Evolutionary conservation across 305 asterid species (phyloP), one percentile per base, ranked within the genome.

Genomic region (Withania somnifera): DNA sequence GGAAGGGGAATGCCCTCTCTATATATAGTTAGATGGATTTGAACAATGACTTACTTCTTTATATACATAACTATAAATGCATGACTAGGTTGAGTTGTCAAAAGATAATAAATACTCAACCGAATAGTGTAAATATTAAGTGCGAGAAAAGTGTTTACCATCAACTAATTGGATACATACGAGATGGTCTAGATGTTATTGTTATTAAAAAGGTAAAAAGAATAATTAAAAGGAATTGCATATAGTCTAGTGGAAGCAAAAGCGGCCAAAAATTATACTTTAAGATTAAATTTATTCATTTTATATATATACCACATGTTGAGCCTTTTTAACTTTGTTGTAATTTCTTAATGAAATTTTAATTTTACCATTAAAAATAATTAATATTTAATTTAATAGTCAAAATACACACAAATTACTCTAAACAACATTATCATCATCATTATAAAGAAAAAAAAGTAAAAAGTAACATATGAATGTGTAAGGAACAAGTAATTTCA

Each of bases 81-180:
- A 68, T 40, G 34, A 40, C 3, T 5, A 20, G 52, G 19, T 40
- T 19, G 77, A 11, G 54, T 40, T 22, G 17, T 0, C 2, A 7
- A 11, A 38, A 34, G 8, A 66, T 58, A 24, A 11, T 0, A 58
- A 15, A 34, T 15, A 66, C 24, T n/a, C 9, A 1, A 36, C 36
- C n/a, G 1, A 68, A 24, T 6, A 68, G 5, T 40, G 9, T 32
- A 1, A 30, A 30, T 2, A 14, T 14, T 2, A 1, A 28, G 6
- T 3, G 6, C 6, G 5, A 0, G 9, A 2, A 7, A 14, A 14
- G 1, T 0, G 0, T 1, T 63, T 63, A 11, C 3, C 3, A 10
- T 9, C 4, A 1, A 34, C 34, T 66, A n/a, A 0, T 66, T 9
- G 5, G 28, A 34, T 34, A 22, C 0, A 2, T 1, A 19, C 0